phyloP scores from a whole-genome alignment of 768 basidiomycete genomes.

The Agaricus bisporus region DNA sequence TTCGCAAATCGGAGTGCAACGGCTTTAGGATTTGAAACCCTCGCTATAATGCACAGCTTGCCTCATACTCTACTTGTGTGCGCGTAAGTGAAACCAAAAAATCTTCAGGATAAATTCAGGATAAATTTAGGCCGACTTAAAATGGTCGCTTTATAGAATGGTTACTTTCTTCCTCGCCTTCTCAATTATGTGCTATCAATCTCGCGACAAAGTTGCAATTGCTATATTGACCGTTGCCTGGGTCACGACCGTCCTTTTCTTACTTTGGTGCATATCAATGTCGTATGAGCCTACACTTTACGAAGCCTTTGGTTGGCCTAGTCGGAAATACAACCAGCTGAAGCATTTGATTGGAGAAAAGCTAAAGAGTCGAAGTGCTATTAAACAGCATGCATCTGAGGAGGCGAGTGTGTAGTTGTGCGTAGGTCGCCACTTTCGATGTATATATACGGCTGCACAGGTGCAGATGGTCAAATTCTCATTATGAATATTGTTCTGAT shows the following conservation, averaged over 20 bases:
- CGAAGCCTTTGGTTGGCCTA: neutral
- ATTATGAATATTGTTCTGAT: too few species aligned
- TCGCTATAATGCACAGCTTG: slow-evolving; percentile 11
- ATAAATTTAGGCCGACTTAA: neutral
- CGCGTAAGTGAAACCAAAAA: slow-evolving; percentile 1
- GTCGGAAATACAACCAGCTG: neutral
- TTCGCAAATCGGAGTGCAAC: slow-evolving; percentile 7
- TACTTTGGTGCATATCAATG: slow-evolving; percentile 1
- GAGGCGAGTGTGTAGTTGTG: neutral
- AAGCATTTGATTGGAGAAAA: neutral
- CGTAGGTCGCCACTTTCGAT: neutral
- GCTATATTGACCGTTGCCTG: neutral
- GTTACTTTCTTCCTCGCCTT: neutral
- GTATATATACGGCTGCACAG: too few species aligned
- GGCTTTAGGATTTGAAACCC: slow-evolving; percentile 7
- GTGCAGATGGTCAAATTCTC: too few species aligned
- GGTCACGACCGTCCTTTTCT: neutral
- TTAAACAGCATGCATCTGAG: neutral
- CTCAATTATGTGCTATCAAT: slow-evolving; percentile 1
- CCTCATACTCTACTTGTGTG: slow-evolving; percentile 12
- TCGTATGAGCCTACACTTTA: neutral
- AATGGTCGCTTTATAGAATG: neutral
- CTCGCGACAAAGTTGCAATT: neutral
- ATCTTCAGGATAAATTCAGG: neutral
- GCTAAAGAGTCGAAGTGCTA: neutral